Base-by-base conservation (phyloP, 2,329 filamentous ascomycete species). In the Pseudogymnoascus sp. region DNA sequence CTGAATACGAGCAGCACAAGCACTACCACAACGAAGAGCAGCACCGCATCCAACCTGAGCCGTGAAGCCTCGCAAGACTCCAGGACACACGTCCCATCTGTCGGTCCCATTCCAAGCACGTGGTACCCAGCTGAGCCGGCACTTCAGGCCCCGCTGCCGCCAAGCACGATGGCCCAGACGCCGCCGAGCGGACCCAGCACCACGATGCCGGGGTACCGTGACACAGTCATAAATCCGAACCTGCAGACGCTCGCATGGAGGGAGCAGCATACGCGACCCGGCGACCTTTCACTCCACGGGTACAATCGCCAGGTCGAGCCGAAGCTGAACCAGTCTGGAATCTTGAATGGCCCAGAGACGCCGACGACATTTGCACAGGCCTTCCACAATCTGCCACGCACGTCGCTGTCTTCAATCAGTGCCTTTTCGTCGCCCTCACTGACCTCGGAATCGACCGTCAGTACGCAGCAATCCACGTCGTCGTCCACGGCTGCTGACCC, bases 161-260 rank as follows among this genome's bases (percentile, higher is more conserved):
- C 52, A 35, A 58, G 52, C 29, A 33, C 52, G 5, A 33, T 25
- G 12, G 21, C 40, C 18, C 40, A 25, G 40, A 21, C 39, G 8
- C 27, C 40, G 21, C 40, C 40, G 4, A 21, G 18, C 5, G 40
- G 52, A 5, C 35, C 52, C 27, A 36, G 21, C 40, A 45, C 10
- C 6, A 12, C 40, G 40, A 10, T 45, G 40, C 69, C 70, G 42
- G 70, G 70, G 5, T 72, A 71, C 64, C 67, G 71, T 5, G 71
- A 72, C n/a, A 68, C 71, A 1, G 67, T 70, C 5, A 65, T 66
- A 27, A 64, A 60, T 33, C 35, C 60, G 18, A 37, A 58, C 25
- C 66, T 65, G 27, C 67, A 69, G 8, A 35, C 63, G 29, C 63
- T 69, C 48, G 62, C 69, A 9, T 71, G 70, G 70, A 66, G 70